Evolutionary conservation across 805 yeast genomes (phyloP).

Genomic region (Kuraishia piskuri): DNA sequence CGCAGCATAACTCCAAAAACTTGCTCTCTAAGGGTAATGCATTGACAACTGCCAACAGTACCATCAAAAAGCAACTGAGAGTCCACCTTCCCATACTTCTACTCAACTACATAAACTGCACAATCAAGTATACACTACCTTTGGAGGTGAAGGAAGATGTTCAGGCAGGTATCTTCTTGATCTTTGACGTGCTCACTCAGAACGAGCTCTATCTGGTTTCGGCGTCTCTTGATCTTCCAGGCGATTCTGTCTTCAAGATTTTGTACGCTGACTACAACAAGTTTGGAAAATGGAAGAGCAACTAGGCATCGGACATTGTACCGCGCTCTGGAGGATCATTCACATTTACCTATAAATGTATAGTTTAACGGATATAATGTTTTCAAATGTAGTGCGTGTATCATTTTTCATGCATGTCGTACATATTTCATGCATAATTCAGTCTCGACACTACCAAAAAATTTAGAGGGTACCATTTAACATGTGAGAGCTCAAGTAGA

Average conservation of each 20-base stretch:
- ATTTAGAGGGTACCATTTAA: neutral
- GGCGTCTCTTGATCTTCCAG: slow-evolving; percentile 57
- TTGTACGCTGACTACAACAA: slow-evolving; percentile 56
- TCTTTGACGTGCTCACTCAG: slow-evolving; percentile 63
- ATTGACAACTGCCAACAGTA: slow-evolving; percentile 45
- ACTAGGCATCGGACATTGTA: no score
- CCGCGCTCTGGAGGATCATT: no score
- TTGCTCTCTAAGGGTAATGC: slow-evolving; percentile 20
- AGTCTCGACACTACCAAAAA: neutral
- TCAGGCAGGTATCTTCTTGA: slow-evolving; percentile 45
- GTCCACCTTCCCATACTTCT: slow-evolving; percentile 53
- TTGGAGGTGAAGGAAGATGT: slow-evolving; percentile 35
- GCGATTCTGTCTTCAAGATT: slow-evolving; percentile 57
- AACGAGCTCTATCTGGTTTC: slow-evolving; percentile 57
- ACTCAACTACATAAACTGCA: slow-evolving; percentile 41
- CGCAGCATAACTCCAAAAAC: slow-evolving; percentile 15
- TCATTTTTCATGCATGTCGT: neutral
- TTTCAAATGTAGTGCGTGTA: neutral
- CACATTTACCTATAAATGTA: no score
- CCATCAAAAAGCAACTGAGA: slow-evolving; percentile 53
- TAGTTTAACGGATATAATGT: no score
- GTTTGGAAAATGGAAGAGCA: slow-evolving; percentile 2
- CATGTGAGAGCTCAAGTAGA: neutral
- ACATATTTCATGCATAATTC: neutral
- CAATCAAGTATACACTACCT: neutral